Conservation (phyloP, 2,329 filamentous ascomycete genomes). For the Fusarium albosuccineum region DNA sequence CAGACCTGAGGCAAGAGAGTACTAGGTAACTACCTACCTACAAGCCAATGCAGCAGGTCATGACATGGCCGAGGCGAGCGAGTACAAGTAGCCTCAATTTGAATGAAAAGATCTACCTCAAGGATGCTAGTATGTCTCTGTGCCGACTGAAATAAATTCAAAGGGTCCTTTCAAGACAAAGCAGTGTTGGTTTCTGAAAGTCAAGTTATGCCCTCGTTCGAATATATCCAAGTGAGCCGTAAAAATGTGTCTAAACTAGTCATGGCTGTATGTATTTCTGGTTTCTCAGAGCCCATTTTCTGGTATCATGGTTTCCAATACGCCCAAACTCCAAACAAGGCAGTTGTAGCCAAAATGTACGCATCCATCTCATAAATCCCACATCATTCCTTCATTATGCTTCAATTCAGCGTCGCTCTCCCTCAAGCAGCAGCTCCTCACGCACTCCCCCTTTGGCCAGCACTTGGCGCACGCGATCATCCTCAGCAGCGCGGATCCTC, state of each 20-base stretch:
- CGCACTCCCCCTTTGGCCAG: constrained; percentile 60
- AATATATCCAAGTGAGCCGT: neutral
- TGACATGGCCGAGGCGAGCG: too few relatives aligned
- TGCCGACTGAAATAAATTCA: too few relatives aligned
- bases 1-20: too few relatives aligned
- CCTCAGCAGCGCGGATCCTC: constrained; percentile 69
- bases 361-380: neutral
- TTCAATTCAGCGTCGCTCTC: constrained; percentile 22
- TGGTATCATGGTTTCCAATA: constrained; percentile 15
- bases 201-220: too few relatives aligned
- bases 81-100: too few relatives aligned
- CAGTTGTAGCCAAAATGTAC: constrained; percentile 4
- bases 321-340: constrained; percentile 24
- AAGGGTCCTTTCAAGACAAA: too few relatives aligned
- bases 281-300: constrained; percentile 12
- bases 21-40: too few relatives aligned
- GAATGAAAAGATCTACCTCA: too few relatives aligned
- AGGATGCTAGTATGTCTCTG: too few relatives aligned
- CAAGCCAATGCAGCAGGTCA: too few relatives aligned
- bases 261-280: neutral
- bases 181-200: too few relatives aligned
- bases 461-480: constrained; percentile 67
- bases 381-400: neutral
- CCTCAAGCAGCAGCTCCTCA: constrained; percentile 58
- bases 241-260: too few relatives aligned